Percentiles rank a stretch among this genome's conserved stretches.
These are phyloP conservation scores for Ascochyta clinopodiicola DNA, from an alignment of 2,329 filamentous ascomycete species.

Conservation along the genomic window DNA sequence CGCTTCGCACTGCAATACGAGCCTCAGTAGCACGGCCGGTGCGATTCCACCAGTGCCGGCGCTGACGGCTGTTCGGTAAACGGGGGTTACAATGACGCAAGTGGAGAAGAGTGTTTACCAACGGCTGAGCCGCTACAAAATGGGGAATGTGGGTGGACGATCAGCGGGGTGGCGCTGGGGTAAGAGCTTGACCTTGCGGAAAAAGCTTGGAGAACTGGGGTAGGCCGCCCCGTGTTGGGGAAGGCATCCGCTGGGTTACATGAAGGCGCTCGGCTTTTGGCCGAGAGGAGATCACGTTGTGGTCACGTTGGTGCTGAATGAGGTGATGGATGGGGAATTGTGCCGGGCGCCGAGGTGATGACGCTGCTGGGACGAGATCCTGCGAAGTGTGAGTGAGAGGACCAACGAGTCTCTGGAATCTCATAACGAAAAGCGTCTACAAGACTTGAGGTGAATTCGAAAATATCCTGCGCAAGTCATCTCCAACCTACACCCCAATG, in stretches of 20 bases:
- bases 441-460: no score
- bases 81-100: constrained; percentile 11
- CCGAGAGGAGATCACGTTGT: constrained; percentile 3
- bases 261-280: constrained; percentile 12
- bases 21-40: not conserved
- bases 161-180: constrained; percentile 25
- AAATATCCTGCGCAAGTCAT: no score
- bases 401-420: not conserved
- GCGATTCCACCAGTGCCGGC: constrained; percentile 18
- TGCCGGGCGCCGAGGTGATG: not conserved
- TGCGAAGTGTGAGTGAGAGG: not conserved
- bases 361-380: not conserved
- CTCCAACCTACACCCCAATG: no score
- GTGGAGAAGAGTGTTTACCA: constrained; percentile 2
- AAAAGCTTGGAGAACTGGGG: constrained; percentile 21
- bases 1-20: constrained; percentile 4
- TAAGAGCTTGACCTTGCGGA: constrained; percentile 23
- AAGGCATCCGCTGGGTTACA: constrained; percentile 17
- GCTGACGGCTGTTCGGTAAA: constrained; percentile 4
- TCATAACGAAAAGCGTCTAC: not conserved
- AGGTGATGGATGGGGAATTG: not conserved
- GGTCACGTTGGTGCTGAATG: not conserved
- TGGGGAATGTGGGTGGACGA: constrained; percentile 15
- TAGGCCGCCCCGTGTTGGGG: constrained; percentile 17
- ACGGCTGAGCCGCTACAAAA: constrained; percentile 23